Evolutionary conservation across 768 basidiomycete genomes (phyloP).

Genomic region (Flagelloscypha sp.): DNA sequence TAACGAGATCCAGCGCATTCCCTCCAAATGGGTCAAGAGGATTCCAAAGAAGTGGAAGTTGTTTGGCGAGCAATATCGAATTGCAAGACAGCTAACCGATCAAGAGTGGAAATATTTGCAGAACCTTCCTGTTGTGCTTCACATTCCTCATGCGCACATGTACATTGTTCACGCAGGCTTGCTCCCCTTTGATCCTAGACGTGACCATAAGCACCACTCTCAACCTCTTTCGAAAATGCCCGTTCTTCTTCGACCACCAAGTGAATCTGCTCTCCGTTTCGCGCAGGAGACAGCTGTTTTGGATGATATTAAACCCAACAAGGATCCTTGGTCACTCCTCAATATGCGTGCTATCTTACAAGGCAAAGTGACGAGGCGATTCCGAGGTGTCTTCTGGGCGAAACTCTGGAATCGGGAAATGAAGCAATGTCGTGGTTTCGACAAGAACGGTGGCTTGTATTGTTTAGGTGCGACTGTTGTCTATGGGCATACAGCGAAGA

Average conservation of each 20-base stretch:
- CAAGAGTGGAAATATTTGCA: conserved; percentile 65
- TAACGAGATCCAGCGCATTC: conserved; percentile 18
- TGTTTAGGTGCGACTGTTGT: conserved; percentile 74
- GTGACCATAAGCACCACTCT: conserved; percentile 34
- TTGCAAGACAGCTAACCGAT: conserved; percentile 61
- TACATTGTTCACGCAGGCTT: conserved; percentile 82
- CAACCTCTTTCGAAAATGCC: conserved; percentile 74
- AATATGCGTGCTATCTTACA: conserved; percentile 58
- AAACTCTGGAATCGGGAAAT: conserved; percentile 67
- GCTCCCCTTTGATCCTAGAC: conserved; percentile 60
- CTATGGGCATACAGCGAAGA: conserved; percentile 79
- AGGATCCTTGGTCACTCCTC: conserved; percentile 63
- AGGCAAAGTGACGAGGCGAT: conserved; percentile 38
- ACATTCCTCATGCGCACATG: conserved; percentile 67
- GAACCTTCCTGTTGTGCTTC: conserved; percentile 63
- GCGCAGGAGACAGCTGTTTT: conserved; percentile 68
- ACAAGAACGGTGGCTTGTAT: conserved; percentile 30
- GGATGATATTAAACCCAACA: conserved; percentile 64
- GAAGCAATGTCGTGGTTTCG: conserved; percentile 46
- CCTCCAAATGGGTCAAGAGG: conserved; percentile 34
- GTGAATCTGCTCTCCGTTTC: conserved; percentile 29
- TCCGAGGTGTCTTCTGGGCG: conserved; percentile 64
- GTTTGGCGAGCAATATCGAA: conserved; percentile 66
- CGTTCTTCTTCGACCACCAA: conserved; percentile 15
- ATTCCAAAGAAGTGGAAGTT: conserved; percentile 68